phyloP scores from a whole-genome alignment of 495 filamentous ascomycete species.

The Cetradonia linearis region DNA sequence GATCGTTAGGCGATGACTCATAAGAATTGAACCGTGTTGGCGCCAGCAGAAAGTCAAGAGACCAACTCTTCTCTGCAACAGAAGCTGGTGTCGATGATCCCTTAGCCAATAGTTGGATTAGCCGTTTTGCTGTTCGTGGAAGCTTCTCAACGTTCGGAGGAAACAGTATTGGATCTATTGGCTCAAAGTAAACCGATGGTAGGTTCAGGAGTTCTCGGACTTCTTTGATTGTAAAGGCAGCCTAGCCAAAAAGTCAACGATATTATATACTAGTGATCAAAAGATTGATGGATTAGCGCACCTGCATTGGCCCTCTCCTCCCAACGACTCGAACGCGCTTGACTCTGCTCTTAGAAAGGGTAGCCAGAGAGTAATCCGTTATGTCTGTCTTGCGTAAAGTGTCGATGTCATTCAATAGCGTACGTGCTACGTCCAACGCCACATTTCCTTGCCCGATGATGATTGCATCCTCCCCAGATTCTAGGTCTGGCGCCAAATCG shows the following conservation, averaged over 20 bases:
- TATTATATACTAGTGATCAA: neutral
- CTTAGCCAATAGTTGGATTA: slow-evolving; percentile 70
- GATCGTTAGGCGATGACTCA: slow-evolving; percentile 31
- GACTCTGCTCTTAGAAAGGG: slow-evolving; percentile 60
- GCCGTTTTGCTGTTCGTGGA: slow-evolving; percentile 60
- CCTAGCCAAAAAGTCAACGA: slow-evolving; percentile 37
- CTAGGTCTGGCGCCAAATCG: slow-evolving; percentile 64
- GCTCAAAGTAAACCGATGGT: slow-evolving; percentile 59
- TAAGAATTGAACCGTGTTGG: slow-evolving; percentile 57
- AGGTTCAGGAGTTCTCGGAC: slow-evolving; percentile 75
- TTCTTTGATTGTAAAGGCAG: slow-evolving; percentile 91
- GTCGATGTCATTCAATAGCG: slow-evolving; percentile 65
- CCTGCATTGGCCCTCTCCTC: slow-evolving; percentile 78
- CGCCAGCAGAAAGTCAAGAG: slow-evolving; percentile 68
- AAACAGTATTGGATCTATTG: slow-evolving; percentile 52
- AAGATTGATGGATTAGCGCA: slow-evolving; percentile 24
- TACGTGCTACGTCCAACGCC: slow-evolving; percentile 84
- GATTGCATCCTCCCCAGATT: slow-evolving; percentile 69
- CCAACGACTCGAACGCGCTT: slow-evolving; percentile 77
- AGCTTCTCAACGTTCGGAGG: slow-evolving; percentile 51
- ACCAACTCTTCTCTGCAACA: slow-evolving; percentile 59
- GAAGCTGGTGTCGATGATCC: slow-evolving; percentile 45
- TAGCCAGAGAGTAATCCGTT: slow-evolving; percentile 66
- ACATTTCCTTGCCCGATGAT: slow-evolving; percentile 95
- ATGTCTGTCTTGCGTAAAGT: slow-evolving; percentile 76